Base-by-base conservation (phyloP, 225 moss, liverwort and hornwort genomes). In the Pleurozium schreberi region DNA sequence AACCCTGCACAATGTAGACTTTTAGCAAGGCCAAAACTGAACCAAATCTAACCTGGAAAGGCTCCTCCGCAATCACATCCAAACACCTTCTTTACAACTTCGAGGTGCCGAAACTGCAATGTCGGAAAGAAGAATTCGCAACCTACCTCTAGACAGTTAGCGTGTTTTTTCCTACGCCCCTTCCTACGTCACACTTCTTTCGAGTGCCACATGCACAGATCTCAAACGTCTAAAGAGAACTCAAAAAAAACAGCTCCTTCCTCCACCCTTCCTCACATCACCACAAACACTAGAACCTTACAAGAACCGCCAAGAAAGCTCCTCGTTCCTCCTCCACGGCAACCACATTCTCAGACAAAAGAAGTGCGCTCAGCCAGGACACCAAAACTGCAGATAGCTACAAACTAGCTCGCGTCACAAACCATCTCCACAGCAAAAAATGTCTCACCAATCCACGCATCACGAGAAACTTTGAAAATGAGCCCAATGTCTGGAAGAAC, bases 1-100 rank as follows among this genome's bases (percentile, higher is more conserved):
- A 98, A 26, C 96, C 98, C 98, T 98, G 90, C 75, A 65, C 27
- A 25, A 34, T 82, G 61, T 22, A 43, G 31, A 42, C 38, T 60
- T 60, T 2, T 61, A 69, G 81, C 89, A 76, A 75, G 57, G 59
- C 26, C 80, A 19, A 71, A 22, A 91, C 83, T 17, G 53, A 6
- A 45, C 88, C 81, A 86, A 91, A 90, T 88, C 84, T 79, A 68
- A 59, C 88, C 64, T 43, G 38, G 33, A 58, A 86, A 58, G 84
- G 81, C 84, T 63, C 70, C 83, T 60, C 88, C 36, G 68, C 82
- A 63, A 84, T 85, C 84, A 86, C 88, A 75, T 61, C 74, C 80
- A 45, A 69, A 84, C 59, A 52, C 64, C 50, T 26, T 43, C 83
- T 80, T 66, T 61, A 34, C 63, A 8, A 80, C 87, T 84, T 68